Conservation (phyloP, 1,139 yeast genomes). For the Kazachstania sp. region DNA sequence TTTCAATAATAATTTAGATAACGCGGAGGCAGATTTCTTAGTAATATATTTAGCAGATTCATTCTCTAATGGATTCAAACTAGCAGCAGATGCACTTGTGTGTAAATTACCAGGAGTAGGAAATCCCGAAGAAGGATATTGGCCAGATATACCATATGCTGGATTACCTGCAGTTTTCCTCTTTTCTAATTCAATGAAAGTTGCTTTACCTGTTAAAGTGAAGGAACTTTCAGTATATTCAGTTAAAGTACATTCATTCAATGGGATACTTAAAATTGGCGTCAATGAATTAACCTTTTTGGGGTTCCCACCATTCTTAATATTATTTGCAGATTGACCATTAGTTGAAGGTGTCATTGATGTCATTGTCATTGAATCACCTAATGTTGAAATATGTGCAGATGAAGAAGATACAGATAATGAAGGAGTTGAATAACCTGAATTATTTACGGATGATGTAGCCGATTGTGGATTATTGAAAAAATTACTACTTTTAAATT, state of each 20-base stretch:
- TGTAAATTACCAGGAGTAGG: neutral
- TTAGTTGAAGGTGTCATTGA: neutral
- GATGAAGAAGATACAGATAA: neutral
- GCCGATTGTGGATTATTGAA: slow-evolving; percentile 27
- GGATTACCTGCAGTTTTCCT: slow-evolving; percentile 6
- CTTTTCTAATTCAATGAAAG: slow-evolving; percentile 12
- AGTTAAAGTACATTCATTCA: slow-evolving; percentile 34
- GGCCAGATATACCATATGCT: neutral
- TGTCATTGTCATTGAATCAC: neutral
- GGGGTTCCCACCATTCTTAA: neutral
- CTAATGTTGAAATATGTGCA: neutral
- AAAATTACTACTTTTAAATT: slow-evolving; percentile 57
- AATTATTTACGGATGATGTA: neutral
- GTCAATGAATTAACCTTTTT: slow-evolving; percentile 13
- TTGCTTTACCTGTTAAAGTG: slow-evolving; percentile 21
- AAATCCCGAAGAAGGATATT: neutral
- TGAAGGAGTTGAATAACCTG: neutral
- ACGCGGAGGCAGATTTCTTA: slow-evolving; percentile 5
- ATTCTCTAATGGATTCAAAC: slow-evolving; percentile 2
- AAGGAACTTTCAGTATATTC: slow-evolving; percentile 32
- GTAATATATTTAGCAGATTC: slow-evolving; percentile 1
- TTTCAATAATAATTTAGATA: slow-evolving; percentile 4
- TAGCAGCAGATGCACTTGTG: neutral
- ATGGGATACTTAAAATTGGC: slow-evolving; percentile 37
- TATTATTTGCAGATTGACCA: neutral